Evolutionary conservation across 805 yeast species (phyloP), one percentile per base, ranked within the genome.

Genomic region (Saccharomyces cerevisiae): DNA sequence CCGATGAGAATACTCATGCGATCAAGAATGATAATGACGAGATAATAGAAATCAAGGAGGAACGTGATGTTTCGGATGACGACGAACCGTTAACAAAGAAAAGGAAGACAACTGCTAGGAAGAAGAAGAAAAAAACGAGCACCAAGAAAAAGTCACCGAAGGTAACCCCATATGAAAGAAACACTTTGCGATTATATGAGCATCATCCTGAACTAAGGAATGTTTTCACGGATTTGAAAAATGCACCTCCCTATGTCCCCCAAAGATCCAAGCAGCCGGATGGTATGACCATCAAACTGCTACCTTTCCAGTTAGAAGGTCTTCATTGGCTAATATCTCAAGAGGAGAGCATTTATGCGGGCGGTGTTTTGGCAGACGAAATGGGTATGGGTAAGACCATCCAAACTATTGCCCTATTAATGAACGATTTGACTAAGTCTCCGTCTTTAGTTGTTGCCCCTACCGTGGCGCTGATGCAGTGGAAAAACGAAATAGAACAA

Each of bases 341-440:
- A 71, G 98, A 92, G 65, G 83, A 82, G 24, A 46, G 57, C 48
- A 78, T 76, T 47, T 92, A 86, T 69, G 76, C 79, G 14, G 99
- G 99, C 27, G 99, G 98, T 14, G 85, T 94, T 9, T 74, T 94
- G 49, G 98, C 99, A 4, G 99, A 94, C 74, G 99, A 94, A 71
- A 94, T 94, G 99, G 99, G 99, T 41, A 92, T 94, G 98, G 99
- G 99, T 58, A 94, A 94, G 64, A 94, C 99, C 0, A 91, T 94
- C 50, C 99, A 94, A 71, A 92, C 96, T 41, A 92, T 94, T 57
- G 94, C 95, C 0, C 71, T 94, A 48, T 80, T 94, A 65, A 81
- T 91, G 82, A 70, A 77, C 49, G 95, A 89, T 68, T 66, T 77
- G 50, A 63, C 73, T 0, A 84, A 82, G 59, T 73, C 81, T 10